phyloP scores from a whole-genome alignment of 768 basidiomycete genomes.

The Phlebiopsis gigantea region DNA sequence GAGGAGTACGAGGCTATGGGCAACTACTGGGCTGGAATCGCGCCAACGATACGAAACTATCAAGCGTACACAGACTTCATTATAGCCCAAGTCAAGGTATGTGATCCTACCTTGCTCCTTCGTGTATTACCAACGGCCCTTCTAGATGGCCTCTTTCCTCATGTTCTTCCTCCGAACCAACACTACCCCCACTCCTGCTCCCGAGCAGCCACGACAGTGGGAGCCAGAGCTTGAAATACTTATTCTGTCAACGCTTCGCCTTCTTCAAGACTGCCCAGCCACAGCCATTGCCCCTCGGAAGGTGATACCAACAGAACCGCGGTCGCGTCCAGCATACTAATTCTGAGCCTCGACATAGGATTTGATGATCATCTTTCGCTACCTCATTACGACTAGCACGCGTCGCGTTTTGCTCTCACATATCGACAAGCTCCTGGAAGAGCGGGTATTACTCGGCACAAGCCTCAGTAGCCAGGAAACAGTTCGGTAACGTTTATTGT shows the following conservation, averaged over 20 bases:
- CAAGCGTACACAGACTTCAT: slow-evolving; percentile 78
- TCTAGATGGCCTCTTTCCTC: slow-evolving; percentile 84
- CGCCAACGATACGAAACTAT: slow-evolving; percentile 67
- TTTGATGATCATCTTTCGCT: slow-evolving; percentile 86
- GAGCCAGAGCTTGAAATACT: slow-evolving; percentile 63
- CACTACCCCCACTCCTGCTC: not conserved
- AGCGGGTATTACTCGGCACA: slow-evolving; percentile 81
- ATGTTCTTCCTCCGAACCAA: slow-evolving; percentile 81
- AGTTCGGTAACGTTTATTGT: slow-evolving; percentile 61
- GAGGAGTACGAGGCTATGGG: slow-evolving; percentile 80
- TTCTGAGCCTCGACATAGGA: slow-evolving; percentile 68
- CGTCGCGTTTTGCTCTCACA: slow-evolving; percentile 74
- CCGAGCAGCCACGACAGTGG: not conserved
- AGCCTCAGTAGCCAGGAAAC: slow-evolving; percentile 83
- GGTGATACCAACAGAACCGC: slow-evolving; percentile 37
- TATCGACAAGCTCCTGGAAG: slow-evolving; percentile 87
- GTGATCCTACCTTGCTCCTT: slow-evolving; percentile 5
- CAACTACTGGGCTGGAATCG: slow-evolving; percentile 76
- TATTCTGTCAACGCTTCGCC: slow-evolving; percentile 73
- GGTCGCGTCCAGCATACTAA: too few species aligned
- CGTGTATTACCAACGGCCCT: not conserved
- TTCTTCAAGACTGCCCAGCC: slow-evolving; percentile 90
- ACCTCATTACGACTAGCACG: slow-evolving; percentile 76
- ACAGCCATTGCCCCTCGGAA: slow-evolving; percentile 79
- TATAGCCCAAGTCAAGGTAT: slow-evolving; percentile 85